Evolutionary conservation across 2,329 filamentous ascomycete genomes (phyloP).

Genomic region (Cladosporium sp.): DNA sequence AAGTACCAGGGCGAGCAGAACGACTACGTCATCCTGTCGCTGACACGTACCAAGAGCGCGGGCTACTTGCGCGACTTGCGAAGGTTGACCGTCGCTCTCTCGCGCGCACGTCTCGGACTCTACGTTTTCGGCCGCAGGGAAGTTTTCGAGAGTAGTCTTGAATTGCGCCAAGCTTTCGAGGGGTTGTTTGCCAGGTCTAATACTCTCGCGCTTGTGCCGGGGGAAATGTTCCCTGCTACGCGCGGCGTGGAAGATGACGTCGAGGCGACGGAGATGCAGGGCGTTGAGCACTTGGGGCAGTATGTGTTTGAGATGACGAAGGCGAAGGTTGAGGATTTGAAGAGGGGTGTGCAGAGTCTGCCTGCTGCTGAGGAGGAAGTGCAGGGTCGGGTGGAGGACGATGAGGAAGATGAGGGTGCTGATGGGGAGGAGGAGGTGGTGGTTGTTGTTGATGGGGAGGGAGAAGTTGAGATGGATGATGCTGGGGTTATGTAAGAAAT

Average conservation of each 20-base stretch:
- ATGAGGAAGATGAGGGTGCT: constrained; percentile 31
- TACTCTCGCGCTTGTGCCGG: constrained; percentile 76
- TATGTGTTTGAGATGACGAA: constrained; percentile 97
- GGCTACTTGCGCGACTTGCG: constrained; percentile 93
- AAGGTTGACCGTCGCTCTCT: constrained; percentile 90
- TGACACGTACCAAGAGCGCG: constrained; percentile 83
- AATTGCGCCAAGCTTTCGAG: constrained; percentile 84
- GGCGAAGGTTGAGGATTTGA: constrained; percentile 63
- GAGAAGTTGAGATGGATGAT: constrained; percentile 14
- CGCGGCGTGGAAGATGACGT: constrained; percentile 48
- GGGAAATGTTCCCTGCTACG: constrained; percentile 78
- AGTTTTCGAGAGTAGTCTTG: constrained; percentile 85
- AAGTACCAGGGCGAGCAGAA: constrained; percentile 99
- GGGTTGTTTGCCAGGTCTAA: constrained; percentile 64
- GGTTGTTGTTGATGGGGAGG: constrained; percentile 7
- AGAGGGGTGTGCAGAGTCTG: constrained; percentile 39
- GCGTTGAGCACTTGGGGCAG: constrained; percentile 89
- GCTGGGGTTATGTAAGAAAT: constrained; percentile 4
- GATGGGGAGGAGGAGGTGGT: constrained; percentile 21
- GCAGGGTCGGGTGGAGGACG: constrained; percentile 22
- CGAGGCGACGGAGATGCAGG: constrained; percentile 75
- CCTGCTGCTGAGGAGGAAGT: constrained; percentile 22
- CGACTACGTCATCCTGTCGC: constrained; percentile 92
- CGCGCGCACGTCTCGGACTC: constrained; percentile 83
- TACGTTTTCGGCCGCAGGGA: constrained; percentile 88